Percentiles rank a stretch among this genome's conserved stretches.
Evolutionary conservation across 805 yeast genomes (phyloP).

Genomic region (Candida sanyiensis): DNA sequence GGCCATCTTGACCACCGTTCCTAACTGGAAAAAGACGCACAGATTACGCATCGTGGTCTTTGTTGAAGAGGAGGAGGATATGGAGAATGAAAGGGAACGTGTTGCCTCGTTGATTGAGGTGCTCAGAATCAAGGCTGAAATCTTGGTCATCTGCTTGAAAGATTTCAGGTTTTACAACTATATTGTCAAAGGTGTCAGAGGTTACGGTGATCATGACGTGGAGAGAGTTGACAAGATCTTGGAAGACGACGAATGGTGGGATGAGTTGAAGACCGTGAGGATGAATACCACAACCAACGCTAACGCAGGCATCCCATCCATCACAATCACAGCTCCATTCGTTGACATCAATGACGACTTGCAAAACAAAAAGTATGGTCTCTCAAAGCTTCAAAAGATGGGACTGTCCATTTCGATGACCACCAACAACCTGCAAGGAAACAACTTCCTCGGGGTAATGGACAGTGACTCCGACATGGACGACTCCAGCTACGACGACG

Average conservation of each 20-base stretch:
- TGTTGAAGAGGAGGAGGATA: constrained; percentile 72
- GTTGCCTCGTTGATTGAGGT: constrained; percentile 59
- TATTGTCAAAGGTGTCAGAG: constrained; percentile 76
- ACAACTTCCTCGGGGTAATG: constrained; percentile 22
- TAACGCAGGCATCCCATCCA: constrained; percentile 29
- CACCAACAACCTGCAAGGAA: constrained; percentile 43
- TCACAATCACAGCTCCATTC: constrained; percentile 28
- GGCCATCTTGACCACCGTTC: constrained; percentile 87
- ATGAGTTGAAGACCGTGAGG: constrained; percentile 56
- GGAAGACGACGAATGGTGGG: constrained; percentile 83
- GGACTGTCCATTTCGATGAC: constrained; percentile 80
- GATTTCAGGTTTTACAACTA: constrained; percentile 62
- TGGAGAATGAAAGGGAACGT: constrained; percentile 61
- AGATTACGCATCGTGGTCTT: constrained; percentile 77
- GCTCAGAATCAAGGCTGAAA: constrained; percentile 78
- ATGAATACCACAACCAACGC: constrained; percentile 21
- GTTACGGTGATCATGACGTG: constrained; percentile 39
- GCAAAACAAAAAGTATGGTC: constrained; percentile 28
- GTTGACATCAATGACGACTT: constrained; percentile 20
- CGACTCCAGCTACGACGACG: constrained; percentile 20
- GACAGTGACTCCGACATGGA: constrained; percentile 28
- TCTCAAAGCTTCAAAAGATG: constrained; percentile 65
- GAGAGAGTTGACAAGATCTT: constrained; percentile 44
- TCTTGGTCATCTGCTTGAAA: constrained; percentile 65
- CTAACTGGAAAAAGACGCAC: constrained; percentile 82